These are phyloP conservation scores for Diplocarpon rosae DNA, from an alignment of 2,329 filamentous ascomycete species.

Conservation along the genomic window DNA sequence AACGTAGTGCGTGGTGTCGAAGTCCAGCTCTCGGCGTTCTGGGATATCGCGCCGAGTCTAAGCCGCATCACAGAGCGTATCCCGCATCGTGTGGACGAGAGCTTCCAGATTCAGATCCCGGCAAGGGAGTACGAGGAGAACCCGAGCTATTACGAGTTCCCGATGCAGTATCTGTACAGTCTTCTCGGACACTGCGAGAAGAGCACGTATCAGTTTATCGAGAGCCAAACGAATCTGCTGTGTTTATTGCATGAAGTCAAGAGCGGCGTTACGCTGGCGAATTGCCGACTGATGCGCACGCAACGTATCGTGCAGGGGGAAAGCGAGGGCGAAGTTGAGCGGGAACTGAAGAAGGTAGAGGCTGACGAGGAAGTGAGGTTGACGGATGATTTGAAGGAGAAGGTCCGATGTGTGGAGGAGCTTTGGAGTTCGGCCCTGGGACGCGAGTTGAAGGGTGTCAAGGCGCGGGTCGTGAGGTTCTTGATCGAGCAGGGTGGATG, in stretches of 20 bases:
- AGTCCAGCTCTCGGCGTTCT: slow-evolving; percentile 85
- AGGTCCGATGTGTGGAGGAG: slow-evolving; percentile 79
- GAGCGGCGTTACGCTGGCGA: slow-evolving; percentile 61
- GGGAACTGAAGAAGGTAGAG: slow-evolving; percentile 44
- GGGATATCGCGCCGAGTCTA: slow-evolving; percentile 88
- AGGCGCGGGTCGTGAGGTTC: slow-evolving; percentile 61
- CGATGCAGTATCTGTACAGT: slow-evolving; percentile 82
- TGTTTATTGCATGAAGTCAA: slow-evolving; percentile 88
- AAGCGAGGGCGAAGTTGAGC: slow-evolving; percentile 30
- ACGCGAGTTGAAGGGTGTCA: slow-evolving; percentile 60
- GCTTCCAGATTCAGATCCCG: slow-evolving; percentile 46
- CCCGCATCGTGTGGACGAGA: slow-evolving; percentile 35
- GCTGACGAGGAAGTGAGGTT: slow-evolving; percentile 57
- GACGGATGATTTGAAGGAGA: slow-evolving; percentile 85
- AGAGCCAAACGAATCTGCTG: slow-evolving; percentile 81
- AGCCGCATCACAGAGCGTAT: slow-evolving; percentile 70
- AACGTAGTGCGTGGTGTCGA: slow-evolving; percentile 85
- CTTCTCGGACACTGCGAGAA: slow-evolving; percentile 81
- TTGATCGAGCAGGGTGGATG: slow-evolving; percentile 72
- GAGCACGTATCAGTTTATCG: slow-evolving; percentile 93
- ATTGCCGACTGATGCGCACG: slow-evolving; percentile 54
- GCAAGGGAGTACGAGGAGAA: slow-evolving; percentile 89
- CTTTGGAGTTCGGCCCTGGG: slow-evolving; percentile 88
- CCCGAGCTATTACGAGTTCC: slow-evolving; percentile 66
- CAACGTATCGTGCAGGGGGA: slow-evolving; percentile 37